These are phyloP conservation scores for Camptophora hylomeconis DNA, from an alignment of 2,329 filamentous ascomycete genomes.

Conservation along the genomic window DNA sequence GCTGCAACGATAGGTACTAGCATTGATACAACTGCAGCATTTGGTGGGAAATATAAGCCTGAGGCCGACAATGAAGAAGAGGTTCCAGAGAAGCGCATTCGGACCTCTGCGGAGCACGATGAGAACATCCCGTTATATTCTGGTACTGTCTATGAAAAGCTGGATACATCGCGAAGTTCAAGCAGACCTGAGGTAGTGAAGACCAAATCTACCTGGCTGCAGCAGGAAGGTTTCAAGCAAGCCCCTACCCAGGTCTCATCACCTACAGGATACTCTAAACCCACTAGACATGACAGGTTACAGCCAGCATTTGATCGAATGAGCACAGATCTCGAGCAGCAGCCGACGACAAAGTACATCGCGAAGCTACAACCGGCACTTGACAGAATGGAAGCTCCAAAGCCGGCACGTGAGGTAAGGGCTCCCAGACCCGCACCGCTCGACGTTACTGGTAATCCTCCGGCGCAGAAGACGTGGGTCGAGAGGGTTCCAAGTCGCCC, in stretches of 20 bases:
- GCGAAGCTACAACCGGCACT: slow-evolving; percentile 4
- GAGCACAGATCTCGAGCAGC: slow-evolving; percentile 2
- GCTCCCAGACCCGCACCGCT: background rate
- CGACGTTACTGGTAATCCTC: too few relatives aligned
- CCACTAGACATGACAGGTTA: slow-evolving; percentile 4
- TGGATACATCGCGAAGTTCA: slow-evolving; percentile 2
- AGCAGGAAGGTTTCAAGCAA: slow-evolving; percentile 10
- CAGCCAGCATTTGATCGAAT: slow-evolving; percentile 13
- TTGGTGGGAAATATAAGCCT: slow-evolving; percentile 6
- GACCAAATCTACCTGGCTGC: slow-evolving; percentile 9
- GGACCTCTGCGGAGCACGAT: slow-evolving; percentile 10
- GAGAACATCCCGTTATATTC: slow-evolving; percentile 14
- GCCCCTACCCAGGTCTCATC: slow-evolving; percentile 1
- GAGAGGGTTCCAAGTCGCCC: too few relatives aligned
- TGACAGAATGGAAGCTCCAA: slow-evolving; percentile 1
- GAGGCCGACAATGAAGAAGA: slow-evolving; percentile 2
- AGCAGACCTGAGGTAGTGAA: background rate
- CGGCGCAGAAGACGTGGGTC: too few relatives aligned
- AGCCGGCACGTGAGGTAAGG: slow-evolving; percentile 7
- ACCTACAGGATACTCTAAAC: background rate
- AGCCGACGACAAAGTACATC: slow-evolving; percentile 3
- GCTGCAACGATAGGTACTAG: slow-evolving; percentile 12
- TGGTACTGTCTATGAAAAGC: slow-evolving; percentile 15
- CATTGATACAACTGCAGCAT: slow-evolving; percentile 14
- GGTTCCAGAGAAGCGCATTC: slow-evolving; percentile 1